Base-by-base conservation (phyloP, 441 rosid genomes). In the Adansonia gregorii region DNA sequence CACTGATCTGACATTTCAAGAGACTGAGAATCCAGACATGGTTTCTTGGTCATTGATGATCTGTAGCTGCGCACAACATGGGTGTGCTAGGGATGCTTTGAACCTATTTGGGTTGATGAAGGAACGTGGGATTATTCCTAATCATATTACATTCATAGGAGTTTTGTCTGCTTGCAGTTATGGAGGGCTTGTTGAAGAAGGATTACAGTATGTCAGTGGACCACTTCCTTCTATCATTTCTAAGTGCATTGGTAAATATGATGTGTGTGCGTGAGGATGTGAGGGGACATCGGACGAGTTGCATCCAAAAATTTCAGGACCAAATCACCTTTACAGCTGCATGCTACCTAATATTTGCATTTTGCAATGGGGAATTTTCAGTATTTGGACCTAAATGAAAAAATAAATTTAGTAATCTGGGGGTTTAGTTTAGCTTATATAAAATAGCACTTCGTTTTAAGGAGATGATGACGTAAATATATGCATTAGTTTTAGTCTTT, bases 1-100 rank as follows among this genome's bases (percentile, higher is more conserved):
- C 22, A 87, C 84, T 54, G 72, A 61, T 35, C 51, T n/a, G 73
- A 81, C 79, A 17, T 83, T 85, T 77, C 76, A 51, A 24, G 87
- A 85, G 73, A 83, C 75, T 6, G 22, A 85, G 79, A 24, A 76
- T 78, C 91, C 85, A 51, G 88, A 86, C 27, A 52, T 84, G 67
- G 83, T 83, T 49, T 87, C 93, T 3, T 92, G 87, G 92, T 88
- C 91, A 19, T 86, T 88, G 24, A 83, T 90, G 85, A 87, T 92
- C 75, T 85, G 85, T 55, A 78, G 93, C 72, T 86, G 81, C 51
- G 93, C 89, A 11, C 87, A 87, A 77, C 90, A 92, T 54, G 96
- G 96, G 19, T 82, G 64, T 56, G 87, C 87, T 22, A 69, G 43
- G 19, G 82, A 86, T 52, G 93, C 97, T 14, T 61, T 89, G 48